Evolutionary conservation across 371 early-diverging fungal species (phyloP), one percentile per base, ranked within the genome.

Genomic region (Actinomortierella ambigua): DNA sequence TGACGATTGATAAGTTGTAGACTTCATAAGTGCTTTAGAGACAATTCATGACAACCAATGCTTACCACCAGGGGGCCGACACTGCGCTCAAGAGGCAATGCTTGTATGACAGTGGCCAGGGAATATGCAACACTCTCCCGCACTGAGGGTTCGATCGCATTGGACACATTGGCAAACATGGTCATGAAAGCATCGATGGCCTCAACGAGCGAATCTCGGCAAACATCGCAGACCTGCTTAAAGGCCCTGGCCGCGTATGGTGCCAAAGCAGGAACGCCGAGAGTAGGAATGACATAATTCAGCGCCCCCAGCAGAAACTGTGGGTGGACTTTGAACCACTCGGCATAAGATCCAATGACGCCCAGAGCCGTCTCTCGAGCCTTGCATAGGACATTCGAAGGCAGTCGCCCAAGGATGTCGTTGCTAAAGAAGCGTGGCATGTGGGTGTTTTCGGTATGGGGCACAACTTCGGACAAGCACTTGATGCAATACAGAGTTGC

Each of bases 111-210:
- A 52, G 84, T 87, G 0, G 89, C 87, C 41, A 91, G 88, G 1
- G 92, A 87, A 59, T 88, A 88, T 7, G 90, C 82, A 1, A 90
- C 85, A 49, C 85, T 89, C 65, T 88, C 88, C 76, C 88, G 88
- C 57, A 83, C 78, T 0, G 79, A 51, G 2, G 77, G 63, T 15
- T 69, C 66, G 18, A 76, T 63, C 11, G 66, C 48, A 17, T 51
- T 57, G 39, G 63, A 63, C n/a, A 69, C 68, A 42, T 65, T 78
- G 8, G 68, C 69, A 76, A 88, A 88, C 1, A 87, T 79, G 24
- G 80, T 81, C 77, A 90, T 84, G 13, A 90, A 75, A 15, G 76
- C 81, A 51, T 86, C 85, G 17, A 87, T 73, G 0, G 79, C 90
- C n/a, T 75, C 83, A 0, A 88, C 82, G 26, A 93, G 69, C 3